Evolutionary conservation across 345 rosid genomes (phyloP), one percentile per base, ranked within the genome.

Genomic region (Syzygium jambos): DNA sequence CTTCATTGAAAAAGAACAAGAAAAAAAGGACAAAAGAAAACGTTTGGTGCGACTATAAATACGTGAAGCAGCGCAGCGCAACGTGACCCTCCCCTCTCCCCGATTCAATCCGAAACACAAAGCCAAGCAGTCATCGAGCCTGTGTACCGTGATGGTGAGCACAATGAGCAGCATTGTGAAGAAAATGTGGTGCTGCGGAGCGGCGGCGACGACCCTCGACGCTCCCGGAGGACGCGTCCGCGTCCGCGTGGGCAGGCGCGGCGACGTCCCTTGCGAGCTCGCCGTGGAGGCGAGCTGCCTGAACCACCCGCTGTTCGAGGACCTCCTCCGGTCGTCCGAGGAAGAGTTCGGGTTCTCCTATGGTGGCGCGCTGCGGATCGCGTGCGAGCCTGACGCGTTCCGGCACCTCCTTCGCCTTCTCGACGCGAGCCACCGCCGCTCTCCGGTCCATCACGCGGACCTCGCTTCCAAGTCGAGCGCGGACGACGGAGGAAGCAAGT

Each of bases 271-370:
- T 16, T 87, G 89, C 87, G 89, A 89, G 91, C 85, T 93, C 55
- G 92, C 92, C 85, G 85, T 92, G 89, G 93, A 92, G 52, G 95
- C 91, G 51, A 73, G 88, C 87, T 90, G 86, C 88, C 89, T 92
- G 23, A 93, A 93, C 91, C 96, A 94, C 86, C 94, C 93, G 30
- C 89, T 93, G 84, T 91, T 94, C 54, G 88, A 91, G 52, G 90
- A 90, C 85, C 73, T 94, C 86, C 90, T 93, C 57, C 89, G 89
- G 13, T 52, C 90, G 52, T 93, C 93, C 11, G 90, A 88, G 23
- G 93, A 93, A 80, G 94, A 94, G 84, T 90, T 91, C n/a, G 96
- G 95, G 78, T 89, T 78, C 78, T 91, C 94, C 5, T 94, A 93
- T 55, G 91, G 88, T 2, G 94, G 96, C 11, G 93, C 94, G 3